A percentile compares a stretch with the other conserved stretches of the same genome.
Evolutionary conservation across 768 basidiomycete species (phyloP).

Genomic region (Suillus subalutaceus): DNA sequence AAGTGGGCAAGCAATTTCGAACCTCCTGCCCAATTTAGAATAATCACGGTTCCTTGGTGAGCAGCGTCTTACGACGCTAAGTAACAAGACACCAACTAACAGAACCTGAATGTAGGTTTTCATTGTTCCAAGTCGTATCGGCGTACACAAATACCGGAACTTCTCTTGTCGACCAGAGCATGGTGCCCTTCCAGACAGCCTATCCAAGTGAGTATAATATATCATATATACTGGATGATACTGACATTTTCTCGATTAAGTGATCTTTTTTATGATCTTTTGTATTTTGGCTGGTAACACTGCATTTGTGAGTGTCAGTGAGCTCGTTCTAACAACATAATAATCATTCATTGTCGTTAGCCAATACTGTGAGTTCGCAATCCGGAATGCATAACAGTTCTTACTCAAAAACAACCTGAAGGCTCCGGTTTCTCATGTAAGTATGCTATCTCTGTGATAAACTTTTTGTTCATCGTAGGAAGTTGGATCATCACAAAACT

Average conservation of each 20-base stretch:
- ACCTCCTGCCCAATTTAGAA: constrained; percentile 57
- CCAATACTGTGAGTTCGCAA: constrained; percentile 76
- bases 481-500: constrained; percentile 78
- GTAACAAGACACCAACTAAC: neutral
- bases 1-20: constrained; percentile 65
- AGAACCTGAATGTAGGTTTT: constrained; percentile 57
- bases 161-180: constrained; percentile 85
- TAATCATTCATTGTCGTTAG: constrained; percentile 39
- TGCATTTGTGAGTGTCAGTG: constrained; percentile 71
- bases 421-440: constrained; percentile 83
- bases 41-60: constrained; percentile 69
- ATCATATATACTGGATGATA: neutral
- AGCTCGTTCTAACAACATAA: neutral
- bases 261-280: constrained; percentile 72
- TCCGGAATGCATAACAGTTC: constrained; percentile 8
- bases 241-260: neutral
- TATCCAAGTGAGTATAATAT: constrained; percentile 48
- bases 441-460: constrained; percentile 26
- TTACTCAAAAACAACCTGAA: constrained; percentile 28
- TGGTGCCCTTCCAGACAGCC: constrained; percentile 89
- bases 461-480: constrained; percentile 14
- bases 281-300: constrained; percentile 93
- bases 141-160: constrained; percentile 89
- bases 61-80: constrained; percentile 13
- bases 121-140: constrained; percentile 82